Evolutionary conservation across 306 rosid species (phyloP).

Genomic region (Malus fusca): DNA sequence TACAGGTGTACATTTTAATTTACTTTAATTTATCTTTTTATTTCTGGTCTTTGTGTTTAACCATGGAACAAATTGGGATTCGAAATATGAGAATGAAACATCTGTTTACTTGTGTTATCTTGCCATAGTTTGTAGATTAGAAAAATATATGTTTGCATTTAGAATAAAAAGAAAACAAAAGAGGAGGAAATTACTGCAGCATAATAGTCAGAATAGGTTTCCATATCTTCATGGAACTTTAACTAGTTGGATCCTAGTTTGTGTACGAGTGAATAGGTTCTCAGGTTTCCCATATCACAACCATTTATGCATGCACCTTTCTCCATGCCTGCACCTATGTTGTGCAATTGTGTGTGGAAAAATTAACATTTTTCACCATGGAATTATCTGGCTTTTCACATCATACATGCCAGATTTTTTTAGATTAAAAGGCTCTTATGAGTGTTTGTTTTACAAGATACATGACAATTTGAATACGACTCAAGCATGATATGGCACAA

Average conservation of each 20-base stretch:
- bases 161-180: background rate
- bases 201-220: background rate
- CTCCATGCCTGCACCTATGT: background rate
- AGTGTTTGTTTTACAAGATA: background rate
- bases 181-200: background rate
- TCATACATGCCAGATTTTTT: background rate
- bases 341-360: background rate
- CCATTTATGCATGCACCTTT: background rate
- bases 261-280: background rate
- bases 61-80: background rate
- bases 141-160: background rate
- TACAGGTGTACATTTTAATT: slow-evolving; percentile 42
- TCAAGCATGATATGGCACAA: too few relatives aligned
- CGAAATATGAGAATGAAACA: background rate
- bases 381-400: background rate
- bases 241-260: background rate
- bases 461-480: background rate
- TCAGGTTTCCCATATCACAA: background rate
- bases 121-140: background rate
- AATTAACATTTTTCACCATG: background rate
- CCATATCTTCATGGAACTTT: background rate
- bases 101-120: background rate
- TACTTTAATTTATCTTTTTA: background rate
- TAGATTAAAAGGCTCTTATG: background rate
- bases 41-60: background rate